These are phyloP conservation scores for Colletotrichum sp. DNA, from an alignment of 2,329 filamentous ascomycete species.

Conservation along the genomic window DNA sequence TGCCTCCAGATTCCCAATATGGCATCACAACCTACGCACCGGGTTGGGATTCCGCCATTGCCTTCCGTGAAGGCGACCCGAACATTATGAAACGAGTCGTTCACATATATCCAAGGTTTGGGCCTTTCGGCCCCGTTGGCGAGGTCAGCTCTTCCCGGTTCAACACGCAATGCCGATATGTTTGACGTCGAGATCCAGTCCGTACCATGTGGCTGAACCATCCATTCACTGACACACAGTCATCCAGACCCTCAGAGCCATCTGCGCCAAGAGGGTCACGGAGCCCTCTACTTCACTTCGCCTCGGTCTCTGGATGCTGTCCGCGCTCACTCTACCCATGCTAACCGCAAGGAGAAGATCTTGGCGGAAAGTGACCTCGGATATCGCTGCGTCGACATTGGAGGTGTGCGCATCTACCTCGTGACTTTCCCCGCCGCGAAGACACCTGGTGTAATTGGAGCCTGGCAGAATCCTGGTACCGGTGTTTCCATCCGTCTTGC, in stretches of 20 bases:
- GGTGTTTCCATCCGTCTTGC: constrained; percentile 51
- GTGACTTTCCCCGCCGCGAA: constrained; percentile 42
- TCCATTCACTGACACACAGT: neutral
- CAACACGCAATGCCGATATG: neutral
- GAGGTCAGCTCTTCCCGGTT: constrained; percentile 29
- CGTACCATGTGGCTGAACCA: neutral
- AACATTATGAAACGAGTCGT: constrained; percentile 35
- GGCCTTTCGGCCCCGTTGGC: constrained; percentile 39
- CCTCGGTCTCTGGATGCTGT: constrained; percentile 29
- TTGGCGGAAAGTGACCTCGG: constrained; percentile 37
- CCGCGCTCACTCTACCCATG: constrained; percentile 33
- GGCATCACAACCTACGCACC: constrained; percentile 50
- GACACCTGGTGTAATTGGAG: constrained; percentile 38
- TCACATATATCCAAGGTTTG: constrained; percentile 52
- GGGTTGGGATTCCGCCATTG: constrained; percentile 43
- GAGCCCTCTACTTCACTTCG: constrained; percentile 30
- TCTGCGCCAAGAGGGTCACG: constrained; percentile 34
- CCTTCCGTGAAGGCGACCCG: constrained; percentile 45
- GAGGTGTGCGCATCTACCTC: constrained; percentile 45
- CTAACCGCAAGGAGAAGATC: constrained; percentile 36
- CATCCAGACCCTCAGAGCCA: constrained; percentile 37
- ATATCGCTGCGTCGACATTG: constrained; percentile 46
- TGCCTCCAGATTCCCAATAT: constrained; percentile 51
- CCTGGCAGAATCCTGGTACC: constrained; percentile 50
- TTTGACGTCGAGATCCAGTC: neutral